phyloP scores from a whole-genome alignment of 345 rosid species.

The Corymbia maculata region DNA sequence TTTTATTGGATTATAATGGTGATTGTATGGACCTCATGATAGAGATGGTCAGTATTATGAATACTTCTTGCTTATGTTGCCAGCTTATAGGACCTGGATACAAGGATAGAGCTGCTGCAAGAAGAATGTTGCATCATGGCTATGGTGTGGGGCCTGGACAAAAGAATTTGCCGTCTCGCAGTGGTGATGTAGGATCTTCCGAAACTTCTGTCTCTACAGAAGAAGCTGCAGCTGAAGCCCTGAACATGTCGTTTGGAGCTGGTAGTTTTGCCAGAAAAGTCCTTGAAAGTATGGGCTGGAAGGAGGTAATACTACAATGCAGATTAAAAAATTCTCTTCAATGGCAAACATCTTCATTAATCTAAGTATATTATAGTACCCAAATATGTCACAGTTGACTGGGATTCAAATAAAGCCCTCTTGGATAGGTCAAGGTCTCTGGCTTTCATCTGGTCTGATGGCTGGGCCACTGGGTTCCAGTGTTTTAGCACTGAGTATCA shows the following conservation, averaged over 20 bases:
- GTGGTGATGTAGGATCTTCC: slow-evolving; percentile 12
- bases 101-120: slow-evolving; percentile 90
- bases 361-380: not conserved
- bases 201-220: slow-evolving; percentile 21
- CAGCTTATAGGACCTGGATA: slow-evolving; percentile 37
- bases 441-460: not conserved
- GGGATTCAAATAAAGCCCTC: not conserved
- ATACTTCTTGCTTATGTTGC: not conserved
- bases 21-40: not conserved
- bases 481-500: not conserved
- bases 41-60: not conserved
- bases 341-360: not conserved
- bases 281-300: slow-evolving; percentile 88
- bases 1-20: not conserved
- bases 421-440: not conserved
- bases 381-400: not conserved
- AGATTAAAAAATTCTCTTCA: not conserved
- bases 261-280: slow-evolving; percentile 79
- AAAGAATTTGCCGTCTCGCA: slow-evolving; percentile 20
- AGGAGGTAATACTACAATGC: slow-evolving; percentile 34
- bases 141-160: slow-evolving; percentile 85
- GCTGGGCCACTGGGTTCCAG: not conserved
- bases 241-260: slow-evolving; percentile 58
- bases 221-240: slow-evolving; percentile 62
- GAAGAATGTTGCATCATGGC: slow-evolving; percentile 76